phyloP scores from a whole-genome alignment of 2,329 filamentous ascomycete species.

The Aspergillus piperis region DNA sequence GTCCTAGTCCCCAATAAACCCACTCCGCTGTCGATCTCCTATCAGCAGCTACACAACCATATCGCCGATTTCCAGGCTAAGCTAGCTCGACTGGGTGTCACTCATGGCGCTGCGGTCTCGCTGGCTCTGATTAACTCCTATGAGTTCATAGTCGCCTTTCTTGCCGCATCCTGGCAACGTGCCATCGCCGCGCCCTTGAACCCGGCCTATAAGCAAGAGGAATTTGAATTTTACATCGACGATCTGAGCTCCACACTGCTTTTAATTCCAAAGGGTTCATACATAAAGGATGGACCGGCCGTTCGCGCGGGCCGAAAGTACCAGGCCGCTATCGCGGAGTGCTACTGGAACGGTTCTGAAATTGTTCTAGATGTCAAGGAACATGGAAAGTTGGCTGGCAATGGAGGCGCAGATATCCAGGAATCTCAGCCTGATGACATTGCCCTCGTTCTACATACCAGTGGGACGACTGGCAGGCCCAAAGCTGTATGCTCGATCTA shows the following conservation, averaged over 20 bases:
- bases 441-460: conserved; percentile 80
- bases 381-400: conserved; percentile 63
- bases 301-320: conserved; percentile 77
- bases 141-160: conserved; percentile 84
- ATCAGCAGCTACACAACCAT: conserved; percentile 66
- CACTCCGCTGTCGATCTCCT: conserved; percentile 65
- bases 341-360: conserved; percentile 73
- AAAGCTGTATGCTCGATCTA: conserved; percentile 65
- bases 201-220: conserved; percentile 82
- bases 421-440: conserved; percentile 72
- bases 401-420: conserved; percentile 51
- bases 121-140: conserved; percentile 83
- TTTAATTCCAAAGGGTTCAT: conserved; percentile 72
- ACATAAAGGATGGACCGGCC: conserved; percentile 65
- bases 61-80: conserved; percentile 73
- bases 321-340: conserved; percentile 81
- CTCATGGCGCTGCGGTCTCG: conserved; percentile 70
- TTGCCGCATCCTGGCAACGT: conserved; percentile 82
- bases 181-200: conserved; percentile 85
- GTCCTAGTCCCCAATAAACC: conserved; percentile 72
- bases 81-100: conserved; percentile 73
- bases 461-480: conserved; percentile 79
- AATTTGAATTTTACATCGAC: conserved; percentile 91
- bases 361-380: conserved; percentile 79
- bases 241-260: conserved; percentile 79